These are phyloP conservation scores for Sporisorium sorghi DNA, from an alignment of 1,284 basidiomycete species.

Conservation along the genomic window DNA sequence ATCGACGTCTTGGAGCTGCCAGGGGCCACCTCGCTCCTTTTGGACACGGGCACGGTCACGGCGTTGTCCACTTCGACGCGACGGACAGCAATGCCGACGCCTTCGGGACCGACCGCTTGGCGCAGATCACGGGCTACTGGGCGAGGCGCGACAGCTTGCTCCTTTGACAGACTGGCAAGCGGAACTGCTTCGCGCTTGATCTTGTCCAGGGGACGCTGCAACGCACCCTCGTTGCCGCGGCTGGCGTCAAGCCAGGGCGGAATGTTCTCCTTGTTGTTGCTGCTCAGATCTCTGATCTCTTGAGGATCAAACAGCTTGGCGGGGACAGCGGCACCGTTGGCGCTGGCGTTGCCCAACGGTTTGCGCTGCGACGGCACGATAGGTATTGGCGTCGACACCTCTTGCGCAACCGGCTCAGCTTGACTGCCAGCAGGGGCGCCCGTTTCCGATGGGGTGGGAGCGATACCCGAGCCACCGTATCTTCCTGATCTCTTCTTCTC, in stretches of 20 bases:
- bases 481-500: slow-evolving; percentile 66
- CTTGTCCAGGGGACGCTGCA: slow-evolving; percentile 23
- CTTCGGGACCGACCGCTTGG: slow-evolving; percentile 32
- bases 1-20: slow-evolving; percentile 25
- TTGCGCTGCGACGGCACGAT: slow-evolving; percentile 20
- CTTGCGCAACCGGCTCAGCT: slow-evolving; percentile 11
- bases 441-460: background rate
- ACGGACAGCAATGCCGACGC: slow-evolving; percentile 31
- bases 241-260: slow-evolving; percentile 40
- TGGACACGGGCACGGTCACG: slow-evolving; percentile 1
- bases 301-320: slow-evolving; percentile 20
- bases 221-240: background rate
- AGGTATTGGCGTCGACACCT: slow-evolving; percentile 1
- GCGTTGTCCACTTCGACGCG: slow-evolving; percentile 10
- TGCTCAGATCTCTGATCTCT: slow-evolving; percentile 31
- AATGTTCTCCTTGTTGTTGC: slow-evolving; percentile 54
- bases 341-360: slow-evolving; percentile 32
- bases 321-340: slow-evolving; percentile 10
- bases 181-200: slow-evolving; percentile 33
- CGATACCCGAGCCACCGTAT: slow-evolving; percentile 49
- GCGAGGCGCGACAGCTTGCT: slow-evolving; percentile 10
- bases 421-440: background rate
- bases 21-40: background rate
- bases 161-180: slow-evolving; percentile 10
- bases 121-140: slow-evolving; percentile 30